Base-by-base conservation (phyloP, 2,329 filamentous ascomycete species). In the Neofusicoccum parvum region DNA sequence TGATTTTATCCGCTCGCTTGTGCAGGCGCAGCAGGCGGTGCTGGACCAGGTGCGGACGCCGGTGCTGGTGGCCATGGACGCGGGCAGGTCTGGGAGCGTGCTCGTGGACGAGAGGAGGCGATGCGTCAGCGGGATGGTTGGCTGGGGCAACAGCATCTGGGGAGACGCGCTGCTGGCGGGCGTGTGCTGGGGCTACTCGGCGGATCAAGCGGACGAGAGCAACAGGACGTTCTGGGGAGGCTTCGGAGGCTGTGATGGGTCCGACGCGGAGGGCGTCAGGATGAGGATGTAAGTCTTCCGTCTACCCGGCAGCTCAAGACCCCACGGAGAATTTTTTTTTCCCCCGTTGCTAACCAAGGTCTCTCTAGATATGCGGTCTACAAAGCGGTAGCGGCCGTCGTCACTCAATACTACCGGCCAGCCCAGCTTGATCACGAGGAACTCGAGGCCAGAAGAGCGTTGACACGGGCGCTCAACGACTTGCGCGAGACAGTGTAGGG, bases 101-200 rank as follows among this genome's bases (percentile, higher is more conserved):
- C 73, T 87, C 11, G 70, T 88, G 36, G 79, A 87, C 66, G 78
- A 80, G 39, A 72, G 74, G 11, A 82, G 79, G 0, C 82, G 80
- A 67, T 74, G 79, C 46, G 69, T 87, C 9, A 80, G 79, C 0
- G 85, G 84, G 1, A 69, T 87, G 11, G 72, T 84, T 12, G 85
- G 85, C 65, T 84, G 84, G 66, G 82, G 83, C 9, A 82, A 80
- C 62, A 81, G 82, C 14, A 71, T 87, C 3, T 87, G 85, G 84
- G 86, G 86, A 1, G 86, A 88, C 72, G 75, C 82, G 10, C 77
- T 83, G 67, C 81, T 87, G 79, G 82, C 80, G 7, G 82, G n/a
- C 45, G 83, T 64, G 80, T 83, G 3, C 70, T 78, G 65, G 69
- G 69, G 27, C n/a, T 36, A 60, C 27, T 84, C 84, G 63, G 79